Evolutionary conservation across 2,329 filamentous ascomycete species (phyloP), one percentile per base, ranked within the genome.

Genomic region (Aspergillus hiratsukae): DNA sequence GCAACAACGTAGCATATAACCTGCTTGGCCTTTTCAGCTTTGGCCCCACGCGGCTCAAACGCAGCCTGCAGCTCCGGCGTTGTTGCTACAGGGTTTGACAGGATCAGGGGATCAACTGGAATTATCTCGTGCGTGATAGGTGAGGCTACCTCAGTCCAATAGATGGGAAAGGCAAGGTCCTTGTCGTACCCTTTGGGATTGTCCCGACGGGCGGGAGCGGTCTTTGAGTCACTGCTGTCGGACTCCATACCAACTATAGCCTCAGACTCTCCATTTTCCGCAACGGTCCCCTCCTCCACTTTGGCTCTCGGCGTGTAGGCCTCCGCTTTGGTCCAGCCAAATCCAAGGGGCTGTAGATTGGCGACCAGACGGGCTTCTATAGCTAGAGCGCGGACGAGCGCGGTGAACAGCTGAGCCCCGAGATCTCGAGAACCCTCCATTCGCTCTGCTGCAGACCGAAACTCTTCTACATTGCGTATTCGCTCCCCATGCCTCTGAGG

Each of bases 91-190:
- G 87, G 67, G 23, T 82, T 84, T 54, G 84, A 87, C 51, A 82
- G 73, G 29, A 91, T 83, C 5, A 90, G 78, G 0, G 90, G 81
- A 56, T 96, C 92, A 2, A 97, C 87, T 0, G 91, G 82, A 8
- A 94, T 81, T 55, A 89, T 91, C 50, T 85, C 90, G 53, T 90
- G 84, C 0, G 90, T 93, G 3, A 90, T 80, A 1, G 91, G 88
- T 0, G 92, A 97, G 1, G 94, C 79, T 2, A 90, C 88, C 72
- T 99, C 94, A 0, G 89, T 88, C 94, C 94, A 99, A 72, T 97
- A 97, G 51, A 89, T 88, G 1, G 94, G 92, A 62, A 87, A 94
- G 2, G 87, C 84, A 28, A 97, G 79, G 63, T 96, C 91, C 21
- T 81, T 80, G 64, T 96, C 91, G 64, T 87, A 89, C 40, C 53